Evolutionary conservation across 352 stramenopile species (phyloP).

Genomic region (Phytophthora brassicae): DNA sequence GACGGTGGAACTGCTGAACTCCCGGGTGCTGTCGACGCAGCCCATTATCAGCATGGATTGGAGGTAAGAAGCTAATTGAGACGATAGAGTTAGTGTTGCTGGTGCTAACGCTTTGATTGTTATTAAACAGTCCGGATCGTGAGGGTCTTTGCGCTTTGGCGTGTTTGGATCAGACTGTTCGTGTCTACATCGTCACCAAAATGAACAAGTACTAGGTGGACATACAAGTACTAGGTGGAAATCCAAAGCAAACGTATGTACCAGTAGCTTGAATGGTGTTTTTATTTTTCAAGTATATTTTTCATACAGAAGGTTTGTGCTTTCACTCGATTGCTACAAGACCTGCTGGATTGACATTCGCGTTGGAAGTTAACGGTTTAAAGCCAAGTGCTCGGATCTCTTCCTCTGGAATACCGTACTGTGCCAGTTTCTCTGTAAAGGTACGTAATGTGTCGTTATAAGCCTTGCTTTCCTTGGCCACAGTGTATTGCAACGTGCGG

Average conservation of each 20-base stretch:
- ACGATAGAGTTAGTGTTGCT: background rate
- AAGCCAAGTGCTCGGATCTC: constrained; percentile 71
- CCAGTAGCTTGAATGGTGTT: constrained; percentile 12
- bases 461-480: constrained; percentile 74
- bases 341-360: constrained; percentile 66
- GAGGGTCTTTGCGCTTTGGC: constrained; percentile 91
- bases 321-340: constrained; percentile 67
- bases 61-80: constrained; percentile 47
- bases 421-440: constrained; percentile 62
- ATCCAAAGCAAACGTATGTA: background rate
- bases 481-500: constrained; percentile 57
- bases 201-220: constrained; percentile 90
- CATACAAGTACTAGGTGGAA: constrained; percentile 53
- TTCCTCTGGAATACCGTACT: constrained; percentile 76
- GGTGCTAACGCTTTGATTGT: background rate
- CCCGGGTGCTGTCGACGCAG: constrained; percentile 94
- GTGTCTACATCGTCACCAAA: constrained; percentile 96
- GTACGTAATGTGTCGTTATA: constrained; percentile 81
- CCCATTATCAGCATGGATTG: constrained; percentile 97
- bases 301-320: constrained; percentile 4
- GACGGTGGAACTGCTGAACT: constrained; percentile 95
- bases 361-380: constrained; percentile 50
- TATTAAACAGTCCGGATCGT: constrained; percentile 72
- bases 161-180: constrained; percentile 94
- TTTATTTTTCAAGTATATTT: constrained; percentile 13